phyloP scores from a whole-genome alignment of 2,329 filamentous ascomycete species.

The Cercospora zeina region DNA sequence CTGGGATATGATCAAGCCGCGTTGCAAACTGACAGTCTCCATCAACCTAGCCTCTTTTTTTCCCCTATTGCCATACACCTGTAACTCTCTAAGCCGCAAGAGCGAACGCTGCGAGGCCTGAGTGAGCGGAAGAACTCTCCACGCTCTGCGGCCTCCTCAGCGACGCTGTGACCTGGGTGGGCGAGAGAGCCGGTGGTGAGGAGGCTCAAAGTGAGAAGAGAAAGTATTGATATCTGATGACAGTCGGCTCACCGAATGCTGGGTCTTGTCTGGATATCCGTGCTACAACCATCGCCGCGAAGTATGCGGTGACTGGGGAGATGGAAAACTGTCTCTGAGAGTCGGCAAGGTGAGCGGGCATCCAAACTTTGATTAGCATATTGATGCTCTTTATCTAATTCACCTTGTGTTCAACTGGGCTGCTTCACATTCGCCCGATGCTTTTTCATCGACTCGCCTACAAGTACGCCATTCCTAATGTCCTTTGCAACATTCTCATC shows the following conservation, averaged over 20 bases:
- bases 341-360: neutral
- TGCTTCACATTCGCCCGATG: constrained; percentile 35
- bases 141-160: constrained; percentile 31
- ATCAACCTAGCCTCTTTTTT: neutral
- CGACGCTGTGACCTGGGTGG: constrained; percentile 31
- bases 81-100: constrained; percentile 15
- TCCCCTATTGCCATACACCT: neutral
- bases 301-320: no score
- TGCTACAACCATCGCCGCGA: neutral
- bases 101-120: constrained; percentile 30
- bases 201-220: constrained; percentile 24
- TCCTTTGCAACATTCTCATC: constrained; percentile 37
- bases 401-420: constrained; percentile 19
- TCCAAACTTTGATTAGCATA: neutral
- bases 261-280: neutral
- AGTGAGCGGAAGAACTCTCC: constrained; percentile 25
- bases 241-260: neutral
- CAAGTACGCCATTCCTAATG: constrained; percentile 32
- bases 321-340: neutral
- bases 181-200: constrained; percentile 25
- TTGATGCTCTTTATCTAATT: neutral
- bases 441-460: constrained; percentile 35
- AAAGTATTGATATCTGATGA: constrained; percentile 16
- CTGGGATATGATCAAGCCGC: neutral
- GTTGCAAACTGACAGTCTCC: neutral